Evolutionary conservation across 164 flowering plant genomes (phyloP).

Genomic region (Berberis thunbergii): DNA sequence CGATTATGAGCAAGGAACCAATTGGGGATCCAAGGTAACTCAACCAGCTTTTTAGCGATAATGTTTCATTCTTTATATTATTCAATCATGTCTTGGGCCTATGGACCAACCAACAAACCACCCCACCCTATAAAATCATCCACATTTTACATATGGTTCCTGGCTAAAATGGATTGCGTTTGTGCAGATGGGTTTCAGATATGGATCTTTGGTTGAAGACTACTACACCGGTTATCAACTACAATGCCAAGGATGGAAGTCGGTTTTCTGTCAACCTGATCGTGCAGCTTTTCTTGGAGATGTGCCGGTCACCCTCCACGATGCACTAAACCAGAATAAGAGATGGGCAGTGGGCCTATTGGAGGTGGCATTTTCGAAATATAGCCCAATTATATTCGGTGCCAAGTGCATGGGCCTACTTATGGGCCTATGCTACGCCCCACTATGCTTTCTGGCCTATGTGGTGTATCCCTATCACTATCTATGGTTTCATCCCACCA

Average conservation of each 20-base stretch:
- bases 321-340: conserved; percentile 42
- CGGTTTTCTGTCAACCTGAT: conserved; percentile 53
- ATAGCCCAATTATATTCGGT: conserved; percentile 46
- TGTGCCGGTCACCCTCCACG: conserved; percentile 27
- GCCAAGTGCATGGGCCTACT: conserved; percentile 9
- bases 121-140: too few relatives aligned
- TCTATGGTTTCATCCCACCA: conserved; percentile 59
- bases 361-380: conserved; percentile 25
- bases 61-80: neutral
- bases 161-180: neutral
- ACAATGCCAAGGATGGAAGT: conserved; percentile 74
- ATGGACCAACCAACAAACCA: neutral
- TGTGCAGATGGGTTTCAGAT: conserved; percentile 55
- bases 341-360: conserved; percentile 60
- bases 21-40: conserved; percentile 61
- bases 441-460: conserved; percentile 37
- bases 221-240: conserved; percentile 57
- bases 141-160: too few relatives aligned
- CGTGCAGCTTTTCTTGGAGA: conserved; percentile 71
- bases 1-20: conserved; percentile 36
- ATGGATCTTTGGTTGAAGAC: conserved; percentile 80
- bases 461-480: conserved; percentile 38
- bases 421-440: conserved; percentile 32
- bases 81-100: neutral
- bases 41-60: neutral